These are phyloP conservation scores for Hanseniaspora lindneri DNA, from an alignment of 805 yeast species.

Conservation along the genomic window DNA sequence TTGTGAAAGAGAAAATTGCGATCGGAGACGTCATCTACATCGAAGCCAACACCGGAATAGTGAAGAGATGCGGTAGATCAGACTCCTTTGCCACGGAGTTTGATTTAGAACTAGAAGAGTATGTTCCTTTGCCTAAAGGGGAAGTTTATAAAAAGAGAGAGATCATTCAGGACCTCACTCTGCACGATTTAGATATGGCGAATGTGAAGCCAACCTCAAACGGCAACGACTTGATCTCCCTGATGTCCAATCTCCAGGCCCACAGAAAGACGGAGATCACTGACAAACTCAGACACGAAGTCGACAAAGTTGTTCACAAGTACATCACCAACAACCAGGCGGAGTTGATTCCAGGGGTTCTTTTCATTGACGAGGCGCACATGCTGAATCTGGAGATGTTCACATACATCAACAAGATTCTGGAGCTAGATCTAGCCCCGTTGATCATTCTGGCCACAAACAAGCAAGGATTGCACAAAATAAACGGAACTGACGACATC, in stretches of 20 bases:
- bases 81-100: conserved; percentile 98
- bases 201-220: conserved; percentile 85
- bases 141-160: conserved; percentile 97
- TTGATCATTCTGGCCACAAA: conserved; percentile 92
- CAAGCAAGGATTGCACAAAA: conserved; percentile 75
- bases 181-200: conserved; percentile 93
- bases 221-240: conserved; percentile 88
- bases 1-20: conserved; percentile 86
- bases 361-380: conserved; percentile 95
- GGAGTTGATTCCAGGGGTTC: conserved; percentile 92
- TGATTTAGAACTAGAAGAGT: conserved; percentile 96
- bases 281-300: conserved; percentile 85
- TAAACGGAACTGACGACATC: conserved; percentile 79
- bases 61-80: conserved; percentile 93
- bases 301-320: conserved; percentile 87
- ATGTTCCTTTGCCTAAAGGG: conserved; percentile 96
- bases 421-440: conserved; percentile 86
- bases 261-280: conserved; percentile 96
- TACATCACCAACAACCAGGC: conserved; percentile 98
- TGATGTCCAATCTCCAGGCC: conserved; percentile 94
- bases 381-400: conserved; percentile 97
- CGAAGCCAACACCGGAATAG: conserved; percentile 95
- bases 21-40: conserved; percentile 96
- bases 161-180: conserved; percentile 91
- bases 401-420: conserved; percentile 85